Base-by-base conservation (phyloP, 805 yeast genomes). In the Kuraishia molischiana region DNA sequence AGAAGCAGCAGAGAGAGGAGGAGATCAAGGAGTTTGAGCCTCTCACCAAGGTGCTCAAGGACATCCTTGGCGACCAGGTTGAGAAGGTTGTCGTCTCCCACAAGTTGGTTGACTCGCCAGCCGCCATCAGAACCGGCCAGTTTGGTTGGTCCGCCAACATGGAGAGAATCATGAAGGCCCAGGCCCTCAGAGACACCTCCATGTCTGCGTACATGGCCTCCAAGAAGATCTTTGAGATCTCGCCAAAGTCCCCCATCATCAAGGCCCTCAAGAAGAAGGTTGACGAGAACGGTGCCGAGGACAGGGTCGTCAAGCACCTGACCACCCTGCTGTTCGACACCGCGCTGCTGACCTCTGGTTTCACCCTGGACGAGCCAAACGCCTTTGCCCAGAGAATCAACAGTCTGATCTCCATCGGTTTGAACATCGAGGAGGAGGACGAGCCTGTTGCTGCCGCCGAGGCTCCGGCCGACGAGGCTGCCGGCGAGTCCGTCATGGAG, bases 111-210 rank as follows among this genome's bases (percentile, higher is more conserved):
- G 97, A 89, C 61, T 89, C 97, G 42, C 99, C 99, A 67, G 98
- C 98, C 66, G 98, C 98, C 54, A 92, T 92, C 65, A 87, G 98
- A 79, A 92, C 98, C 53, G 97, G 97, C 53, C 97, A 92, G 75
- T 92, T 92, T 67, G 98, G 99, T 66, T 92, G 99, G 99, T 92
- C 98, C 52, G 99, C 99, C 59, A 92, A 92, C 78, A 92, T 92
- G 98, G 99, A 92, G 77, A 90, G 98, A 83, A 92, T 92, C 78
- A 92, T 92, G 99, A 92, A 92, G 78, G 98, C 98, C 46, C 99
- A 92, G 77, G 98, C 99, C 55, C 74, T 92, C 59, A 87, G 97
- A 75, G 98, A 92, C 68, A 85, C 95, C 54, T 77, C 95, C 54
- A 92, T 92, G 98, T 87, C 97, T 31, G 79, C 96, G 46, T 92